Base-by-base conservation (phyloP, 306 rosid species). In the Geum urbanum region DNA sequence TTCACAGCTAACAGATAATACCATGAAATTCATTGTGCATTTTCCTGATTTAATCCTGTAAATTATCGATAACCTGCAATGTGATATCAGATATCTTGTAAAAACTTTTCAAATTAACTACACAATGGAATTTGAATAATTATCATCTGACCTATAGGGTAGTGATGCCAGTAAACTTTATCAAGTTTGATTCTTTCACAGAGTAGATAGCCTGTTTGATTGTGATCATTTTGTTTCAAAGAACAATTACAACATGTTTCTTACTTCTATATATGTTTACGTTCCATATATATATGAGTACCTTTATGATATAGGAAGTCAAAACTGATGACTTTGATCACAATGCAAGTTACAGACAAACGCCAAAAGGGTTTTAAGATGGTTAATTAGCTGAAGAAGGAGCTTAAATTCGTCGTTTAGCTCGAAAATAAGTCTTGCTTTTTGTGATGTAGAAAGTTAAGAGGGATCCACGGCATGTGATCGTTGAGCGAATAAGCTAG, bases 391-490 rank as follows among this genome's bases (percentile, higher is more conserved):
- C 15, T 11, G 69, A 75, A 48, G 72, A 62, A 72, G 45, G 45
- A 70, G 44, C 8, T 66, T 45, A 59, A 13, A 59, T 71, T 67
- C 69, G 69, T 75, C 79, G 65, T 60, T 67, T 58, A 69, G 66
- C 47, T 74, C 61, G 51, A 62, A 27, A 62, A 15, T 59, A 16
- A 52, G 19, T 27, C 56, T 49, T 65, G 67, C 71, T 75, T 74
- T 69, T 74, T 72, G 41, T 13, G 74, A 60, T 67, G 70, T 80
- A 64, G 70, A 77, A 83, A 67, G 82, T 70, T 63, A 56, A 80
- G 75, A 72, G 58, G 41, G 67, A 76, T 83, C 71, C 84, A 72
- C 73, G 82, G 71, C 86, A 77, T 75, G 82, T 70, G 86, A 81
- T 81, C 22, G 72, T 61, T 59, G 18, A 39, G 1, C 1, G 2